These are phyloP conservation scores for Talaromyces sp. DNA, from an alignment of 2,329 filamentous ascomycete species.

Conservation along the genomic window DNA sequence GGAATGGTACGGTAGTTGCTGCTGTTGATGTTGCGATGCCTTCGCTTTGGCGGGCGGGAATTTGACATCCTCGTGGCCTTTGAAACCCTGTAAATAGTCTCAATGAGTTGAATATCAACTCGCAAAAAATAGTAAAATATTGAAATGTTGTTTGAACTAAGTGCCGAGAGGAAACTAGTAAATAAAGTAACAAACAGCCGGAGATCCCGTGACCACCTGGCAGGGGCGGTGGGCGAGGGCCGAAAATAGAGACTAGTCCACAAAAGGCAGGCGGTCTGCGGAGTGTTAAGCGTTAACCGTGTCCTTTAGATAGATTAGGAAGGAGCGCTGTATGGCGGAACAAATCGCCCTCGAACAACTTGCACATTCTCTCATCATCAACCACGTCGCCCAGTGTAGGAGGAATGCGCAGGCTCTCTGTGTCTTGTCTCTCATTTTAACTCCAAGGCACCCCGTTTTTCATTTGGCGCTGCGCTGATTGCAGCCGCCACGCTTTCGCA, in stretches of 20 bases:
- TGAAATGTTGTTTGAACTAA: not conserved
- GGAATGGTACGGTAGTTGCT: not conserved
- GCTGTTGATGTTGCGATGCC: not conserved
- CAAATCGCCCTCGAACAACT: not conserved
- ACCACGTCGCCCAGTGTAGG: not conserved
- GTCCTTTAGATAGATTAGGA: conserved; percentile 10
- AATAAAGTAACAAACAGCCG: not conserved
- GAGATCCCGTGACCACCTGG: not conserved
- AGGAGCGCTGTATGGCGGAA: not conserved
- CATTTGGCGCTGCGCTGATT: conserved; percentile 1
- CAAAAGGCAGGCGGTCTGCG: conserved; percentile 11
- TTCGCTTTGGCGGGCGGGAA: not conserved
- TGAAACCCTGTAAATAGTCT: not conserved
- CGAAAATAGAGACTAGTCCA: not conserved
- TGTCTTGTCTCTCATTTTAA: not conserved
- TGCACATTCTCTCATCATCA: not conserved
- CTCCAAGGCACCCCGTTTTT: not conserved
- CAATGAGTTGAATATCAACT: not conserved
- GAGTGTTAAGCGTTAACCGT: conserved; percentile 10
- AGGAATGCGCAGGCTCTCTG: not conserved
- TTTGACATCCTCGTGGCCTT: not conserved
- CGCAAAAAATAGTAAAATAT: not conserved
- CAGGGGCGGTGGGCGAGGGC: not conserved
- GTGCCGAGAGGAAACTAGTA: not conserved
- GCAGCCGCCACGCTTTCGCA: conserved; percentile 14